Evolutionary conservation across 2,329 filamentous ascomycete species (phyloP), one percentile per base, ranked within the genome.

Genomic region (Metarhizium sp.): DNA sequence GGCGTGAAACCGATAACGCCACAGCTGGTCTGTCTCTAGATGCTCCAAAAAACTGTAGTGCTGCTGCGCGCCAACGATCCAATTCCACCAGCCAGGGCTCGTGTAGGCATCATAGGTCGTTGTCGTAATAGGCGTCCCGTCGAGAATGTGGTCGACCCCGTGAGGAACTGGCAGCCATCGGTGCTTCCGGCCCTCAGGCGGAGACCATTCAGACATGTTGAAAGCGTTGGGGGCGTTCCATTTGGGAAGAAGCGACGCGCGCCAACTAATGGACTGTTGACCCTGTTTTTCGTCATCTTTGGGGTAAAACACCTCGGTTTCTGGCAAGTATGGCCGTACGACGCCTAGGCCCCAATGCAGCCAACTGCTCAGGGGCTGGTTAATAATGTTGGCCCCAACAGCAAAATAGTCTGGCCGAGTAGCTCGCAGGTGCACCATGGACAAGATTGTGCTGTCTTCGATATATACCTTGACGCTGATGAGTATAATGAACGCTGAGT

Each of bases 311-410:
- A 13, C 16, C 42, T 20, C 18, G 18, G 16, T 45, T 25, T 81
- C 79, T 3, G 79, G 78, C 20, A 80, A 70, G 62, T 81, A 82
- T 3, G 79, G 75, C 50, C 77, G 69, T 25, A 80, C 71, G 20
- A 75, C 75, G 6, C 76, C 77, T 6, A 78, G 69, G 55, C 79
- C 79, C 61, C 75, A 77, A 59, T 84, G 80, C 18, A 82, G 69
- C 68, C 77, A 75, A 50, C 74, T 73, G 36, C 81, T 74, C 11
- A 78, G 71, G 14, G 78, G 79, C 51, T 79, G 77, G 58, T 83
- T 83, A 59, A 82, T 69, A 20, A 83, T 38, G 1, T 51, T 51
- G 32, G 32, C 49, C 2, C 78, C 79, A 14, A 82, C 75, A 47
- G 76, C 67, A 58, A 74, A 75, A 30, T 73, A 73, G 46, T 79